These are phyloP conservation scores for Schrenkiella parvula DNA, from an alignment of 345 rosid genomes.

Conservation along the genomic window DNA sequence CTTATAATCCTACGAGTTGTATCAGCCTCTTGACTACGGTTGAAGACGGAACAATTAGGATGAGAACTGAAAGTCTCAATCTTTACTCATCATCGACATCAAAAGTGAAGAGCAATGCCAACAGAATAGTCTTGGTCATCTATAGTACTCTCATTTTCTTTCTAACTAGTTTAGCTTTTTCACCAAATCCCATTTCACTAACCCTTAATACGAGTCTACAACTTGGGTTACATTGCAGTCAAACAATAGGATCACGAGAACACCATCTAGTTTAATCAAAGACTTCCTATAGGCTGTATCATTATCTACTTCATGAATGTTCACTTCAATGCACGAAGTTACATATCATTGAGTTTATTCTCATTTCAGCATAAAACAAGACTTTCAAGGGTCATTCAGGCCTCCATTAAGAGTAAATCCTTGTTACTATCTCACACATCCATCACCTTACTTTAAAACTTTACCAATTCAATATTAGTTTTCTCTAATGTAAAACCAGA, in stretches of 20 bases:
- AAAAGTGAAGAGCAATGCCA: not conserved
- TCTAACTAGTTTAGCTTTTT: not conserved
- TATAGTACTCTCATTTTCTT: not conserved
- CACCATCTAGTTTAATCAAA: conserved; percentile 7
- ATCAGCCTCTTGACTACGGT: not conserved
- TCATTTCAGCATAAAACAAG: not conserved
- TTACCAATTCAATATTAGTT: not conserved
- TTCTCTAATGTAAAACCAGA: not conserved
- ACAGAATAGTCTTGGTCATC: not conserved
- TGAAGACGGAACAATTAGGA: not conserved
- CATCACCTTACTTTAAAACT: not conserved
- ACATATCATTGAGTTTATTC: not conserved
- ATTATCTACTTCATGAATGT: not conserved
- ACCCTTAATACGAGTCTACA: not conserved
- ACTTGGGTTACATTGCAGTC: not conserved
- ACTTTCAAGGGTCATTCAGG: not conserved
- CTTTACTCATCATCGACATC: not conserved
- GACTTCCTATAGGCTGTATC: not conserved
- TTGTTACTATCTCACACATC: not conserved
- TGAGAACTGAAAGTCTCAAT: not conserved
- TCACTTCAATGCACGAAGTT: not conserved
- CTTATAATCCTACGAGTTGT: not conserved
- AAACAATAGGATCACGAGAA: not conserved
- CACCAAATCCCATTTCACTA: not conserved
- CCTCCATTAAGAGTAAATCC: not conserved